Percentiles rank a stretch among this genome's conserved stretches.
phyloP scores from a whole-genome alignment of 2,329 filamentous ascomycete genomes.

The Mycocentrospora acerina region DNA sequence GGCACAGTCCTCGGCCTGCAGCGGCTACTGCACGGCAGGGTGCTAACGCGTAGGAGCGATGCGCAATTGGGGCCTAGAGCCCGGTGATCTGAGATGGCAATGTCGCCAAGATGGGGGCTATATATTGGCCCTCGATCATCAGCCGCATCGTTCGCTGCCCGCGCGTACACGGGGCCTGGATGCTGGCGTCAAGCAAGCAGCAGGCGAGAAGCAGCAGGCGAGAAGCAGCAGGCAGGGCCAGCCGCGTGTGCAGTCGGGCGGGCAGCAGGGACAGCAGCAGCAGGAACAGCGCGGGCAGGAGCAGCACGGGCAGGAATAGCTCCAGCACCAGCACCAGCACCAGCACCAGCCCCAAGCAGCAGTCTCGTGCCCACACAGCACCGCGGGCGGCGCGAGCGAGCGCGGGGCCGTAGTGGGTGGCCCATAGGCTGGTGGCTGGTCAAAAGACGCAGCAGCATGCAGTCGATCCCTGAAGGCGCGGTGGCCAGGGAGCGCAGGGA shows the following conservation, averaged over 20 bases:
- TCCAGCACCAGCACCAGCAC: not conserved
- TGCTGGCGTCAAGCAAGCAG: conserved; percentile 18
- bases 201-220: conserved; percentile 18
- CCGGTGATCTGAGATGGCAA: conserved; percentile 40
- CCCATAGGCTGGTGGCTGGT: conserved; percentile 11
- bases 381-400: conserved; percentile 18
- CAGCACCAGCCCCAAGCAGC: too few species aligned
- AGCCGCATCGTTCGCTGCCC: conserved; percentile 38
- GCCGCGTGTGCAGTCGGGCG: too few species aligned
- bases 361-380: conserved; percentile 29
- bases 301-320: too few species aligned
- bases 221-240: conserved; percentile 12
- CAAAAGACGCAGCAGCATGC: conserved; percentile 21
- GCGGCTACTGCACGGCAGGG: conserved; percentile 37
- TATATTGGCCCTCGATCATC: conserved; percentile 43
- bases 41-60: conserved; percentile 18
- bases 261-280: too few species aligned
- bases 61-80: conserved; percentile 41
- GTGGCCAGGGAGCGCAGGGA: conserved; percentile 35
- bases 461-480: conserved; percentile 40
- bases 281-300: too few species aligned
- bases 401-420: conserved; percentile 35
- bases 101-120: conserved; percentile 38
- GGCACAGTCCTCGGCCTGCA: conserved; percentile 36
- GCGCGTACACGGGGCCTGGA: conserved; percentile 18